Evolutionary conservation across 2,329 filamentous ascomycete genomes (phyloP).

Genomic region (Penicillium sp.): DNA sequence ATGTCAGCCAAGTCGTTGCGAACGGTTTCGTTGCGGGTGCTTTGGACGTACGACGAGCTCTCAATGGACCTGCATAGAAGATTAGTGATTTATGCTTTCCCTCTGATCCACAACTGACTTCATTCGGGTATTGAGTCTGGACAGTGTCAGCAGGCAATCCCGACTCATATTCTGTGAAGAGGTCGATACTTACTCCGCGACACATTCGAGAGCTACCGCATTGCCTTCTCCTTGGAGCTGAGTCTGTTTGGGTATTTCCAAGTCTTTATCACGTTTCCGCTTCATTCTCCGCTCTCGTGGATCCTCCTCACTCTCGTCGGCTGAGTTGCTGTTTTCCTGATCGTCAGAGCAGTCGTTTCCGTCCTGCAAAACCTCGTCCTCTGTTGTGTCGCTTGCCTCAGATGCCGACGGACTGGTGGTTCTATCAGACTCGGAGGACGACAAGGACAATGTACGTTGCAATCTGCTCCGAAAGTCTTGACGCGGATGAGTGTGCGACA

Average conservation of each 20-base stretch:
- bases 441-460: slow-evolving; percentile 1
- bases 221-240: neutral
- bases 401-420: neutral
- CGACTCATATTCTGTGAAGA: neutral
- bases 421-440: slow-evolving; percentile 3
- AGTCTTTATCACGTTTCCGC: neutral
- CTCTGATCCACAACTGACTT: no score
- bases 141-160: neutral
- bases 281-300: neutral
- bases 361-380: neutral
- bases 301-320: neutral
- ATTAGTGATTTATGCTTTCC: no score
- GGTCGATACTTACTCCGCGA: neutral
- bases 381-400: slow-evolving; percentile 1
- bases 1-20: no score
- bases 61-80: neutral
- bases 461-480: slow-evolving; percentile 1
- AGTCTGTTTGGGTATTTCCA: neutral
- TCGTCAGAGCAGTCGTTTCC: neutral
- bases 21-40: no score
- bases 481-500: neutral
- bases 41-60: no score
- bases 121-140: neutral
- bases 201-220: neutral
- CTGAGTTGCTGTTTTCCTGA: neutral